Base-by-base conservation (phyloP, 805 yeast genomes). In the Hermanozyma aechmeae region DNA sequence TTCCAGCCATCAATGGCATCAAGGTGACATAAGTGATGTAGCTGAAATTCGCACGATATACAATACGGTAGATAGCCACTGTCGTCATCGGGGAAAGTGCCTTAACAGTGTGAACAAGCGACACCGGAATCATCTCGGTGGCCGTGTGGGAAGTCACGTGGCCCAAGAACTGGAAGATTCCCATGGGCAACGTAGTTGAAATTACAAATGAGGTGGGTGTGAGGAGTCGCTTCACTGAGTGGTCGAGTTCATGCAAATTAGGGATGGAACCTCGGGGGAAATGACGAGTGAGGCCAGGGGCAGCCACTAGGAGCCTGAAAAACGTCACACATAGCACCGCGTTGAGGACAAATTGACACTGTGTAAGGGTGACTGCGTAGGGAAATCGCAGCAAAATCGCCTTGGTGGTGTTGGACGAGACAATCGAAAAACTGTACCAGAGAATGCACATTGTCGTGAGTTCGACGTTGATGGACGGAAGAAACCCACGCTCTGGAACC, bases 131-230 rank as follows among this genome's bases (percentile, higher is more conserved):
- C 36, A 82, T 54, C 2, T 87, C 71, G 2, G 96, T 86, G n/a
- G 97, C 89, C 48, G 82, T 81, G 51, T 87, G 96, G 6, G 93
- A 74, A 10, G 93, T 73, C 37, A 87, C 75, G 53, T 89, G 97
- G 13, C 97, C 98, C 13, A 79, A 62, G 41, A 89, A 82, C 60
- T 89, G 97, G 58, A 89, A 92, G 36, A 77, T 61, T 6, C 96
- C 97, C 95, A 89, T 85, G 13, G 97, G 97, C 14, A 84, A 71
- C 0, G 95, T 84, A 10, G 85, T 78, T 28, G 60, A 46, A 11
- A 82, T 42, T 19, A 79, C 61, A 29, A 64, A 46, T 27, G 50
- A 40, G 2, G 74, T 61, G 15, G 93, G 92, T 14, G 55, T 57
- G 11, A 79, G 40, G 39, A 80, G 72, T 18, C 58, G 51, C 16